A percentile compares a stretch with the other conserved stretches of the same genome.
phyloP scores from a whole-genome alignment of 2,329 filamentous ascomycete genomes.

The Pseudocercospora pini-densiflorae region DNA sequence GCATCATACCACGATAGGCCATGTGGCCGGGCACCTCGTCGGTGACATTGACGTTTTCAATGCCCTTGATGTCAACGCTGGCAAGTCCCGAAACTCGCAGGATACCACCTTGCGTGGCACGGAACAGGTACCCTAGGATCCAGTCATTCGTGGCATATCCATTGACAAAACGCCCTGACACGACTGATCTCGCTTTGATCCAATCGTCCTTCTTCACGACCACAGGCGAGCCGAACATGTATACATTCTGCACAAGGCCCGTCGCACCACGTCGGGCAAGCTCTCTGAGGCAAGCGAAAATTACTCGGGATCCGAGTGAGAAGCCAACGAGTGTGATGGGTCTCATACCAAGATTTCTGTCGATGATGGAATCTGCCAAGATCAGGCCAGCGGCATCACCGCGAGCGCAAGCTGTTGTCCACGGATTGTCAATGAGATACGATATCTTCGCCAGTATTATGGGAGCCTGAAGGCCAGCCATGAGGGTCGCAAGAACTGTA shows the following conservation, averaged over 20 bases:
- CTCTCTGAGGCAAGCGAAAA: slow-evolving; percentile 88
- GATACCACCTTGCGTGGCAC: slow-evolving; percentile 89
- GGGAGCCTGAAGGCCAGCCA: slow-evolving; percentile 92
- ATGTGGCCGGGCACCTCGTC: slow-evolving; percentile 89
- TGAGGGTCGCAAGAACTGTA: slow-evolving; percentile 84
- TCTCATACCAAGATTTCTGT: slow-evolving; percentile 86
- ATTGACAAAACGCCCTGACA: slow-evolving; percentile 92
- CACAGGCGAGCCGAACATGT: slow-evolving; percentile 88
- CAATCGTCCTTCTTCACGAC: slow-evolving; percentile 94
- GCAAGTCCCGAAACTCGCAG: slow-evolving; percentile 84
- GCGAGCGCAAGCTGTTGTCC: slow-evolving; percentile 93
- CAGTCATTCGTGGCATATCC: slow-evolving; percentile 95
- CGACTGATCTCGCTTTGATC: slow-evolving; percentile 76
- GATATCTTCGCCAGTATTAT: slow-evolving; percentile 90
- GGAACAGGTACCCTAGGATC: slow-evolving; percentile 94
- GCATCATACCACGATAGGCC: slow-evolving; percentile 95
- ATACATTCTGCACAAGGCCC: slow-evolving; percentile 92
- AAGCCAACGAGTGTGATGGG: slow-evolving; percentile 95
- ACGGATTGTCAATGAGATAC: slow-evolving; percentile 97
- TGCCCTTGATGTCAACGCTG: slow-evolving; percentile 75
- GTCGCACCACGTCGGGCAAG: slow-evolving; percentile 81
- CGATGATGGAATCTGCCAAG: slow-evolving; percentile 89
- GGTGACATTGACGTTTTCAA: slow-evolving; percentile 91
- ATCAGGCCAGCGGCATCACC: slow-evolving; percentile 89
- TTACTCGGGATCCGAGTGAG: slow-evolving; percentile 88